Conservation (phyloP, 1,139 yeast genomes). For the Hyphopichia pseudoburtonii region DNA sequence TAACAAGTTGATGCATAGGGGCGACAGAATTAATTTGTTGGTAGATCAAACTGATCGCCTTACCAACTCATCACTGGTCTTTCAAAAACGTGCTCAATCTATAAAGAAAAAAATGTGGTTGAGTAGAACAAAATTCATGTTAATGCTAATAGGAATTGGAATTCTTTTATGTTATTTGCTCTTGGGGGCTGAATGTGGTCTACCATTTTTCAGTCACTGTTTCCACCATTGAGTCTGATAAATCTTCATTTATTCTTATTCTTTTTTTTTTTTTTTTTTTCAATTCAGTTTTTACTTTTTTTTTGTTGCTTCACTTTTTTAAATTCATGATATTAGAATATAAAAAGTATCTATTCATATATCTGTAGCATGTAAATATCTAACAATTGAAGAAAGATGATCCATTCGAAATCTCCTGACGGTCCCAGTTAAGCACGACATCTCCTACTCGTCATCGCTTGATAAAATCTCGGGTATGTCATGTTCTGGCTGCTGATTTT, state of each 20-base stretch:
- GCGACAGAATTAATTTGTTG: conserved; percentile 71
- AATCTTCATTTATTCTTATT: too few relatives aligned
- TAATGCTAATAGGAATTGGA: conserved; percentile 26
- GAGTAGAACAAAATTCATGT: conserved; percentile 48
- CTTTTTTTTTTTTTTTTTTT: too few relatives aligned
- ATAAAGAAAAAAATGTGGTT: conserved; percentile 71
- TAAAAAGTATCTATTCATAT: too few relatives aligned
- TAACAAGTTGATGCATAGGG: conserved; percentile 70
- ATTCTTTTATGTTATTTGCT: conserved; percentile 38
- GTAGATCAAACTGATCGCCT: conserved; percentile 82
- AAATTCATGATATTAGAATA: too few relatives aligned
- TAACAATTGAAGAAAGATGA: neutral
- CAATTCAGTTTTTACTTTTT: too few relatives aligned
- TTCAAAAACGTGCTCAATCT: conserved; percentile 68
- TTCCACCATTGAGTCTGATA: conserved; percentile 10
- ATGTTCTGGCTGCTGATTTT: conserved; percentile 8
- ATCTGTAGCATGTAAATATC: too few relatives aligned
- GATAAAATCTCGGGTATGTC: conserved; percentile 4
- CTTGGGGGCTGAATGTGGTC: conserved; percentile 53
- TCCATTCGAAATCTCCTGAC: neutral
- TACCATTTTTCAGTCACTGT: conserved; percentile 41
- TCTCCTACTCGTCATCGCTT: conserved; percentile 6
- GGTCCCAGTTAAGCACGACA: neutral
- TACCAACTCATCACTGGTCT: conserved; percentile 66
- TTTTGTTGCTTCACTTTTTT: too few relatives aligned